Conservation (phyloP, 2,329 filamentous ascomycete species). For the Gaeumannomyces tritici region DNA sequence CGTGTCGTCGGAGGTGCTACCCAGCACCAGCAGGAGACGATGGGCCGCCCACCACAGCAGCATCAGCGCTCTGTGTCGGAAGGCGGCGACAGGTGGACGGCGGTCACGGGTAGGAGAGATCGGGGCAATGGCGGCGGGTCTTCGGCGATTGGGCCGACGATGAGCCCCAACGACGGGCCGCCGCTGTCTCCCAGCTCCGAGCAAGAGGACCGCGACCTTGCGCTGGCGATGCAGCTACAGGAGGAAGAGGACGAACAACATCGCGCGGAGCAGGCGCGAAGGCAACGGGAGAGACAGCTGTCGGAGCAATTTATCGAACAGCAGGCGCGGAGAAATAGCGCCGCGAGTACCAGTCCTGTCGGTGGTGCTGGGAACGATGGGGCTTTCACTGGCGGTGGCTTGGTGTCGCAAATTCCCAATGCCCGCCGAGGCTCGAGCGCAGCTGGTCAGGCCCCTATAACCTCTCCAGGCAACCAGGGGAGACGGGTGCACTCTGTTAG, state of each 20-base stretch:
- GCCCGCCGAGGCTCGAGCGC: neutral
- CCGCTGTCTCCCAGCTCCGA: constrained; percentile 35
- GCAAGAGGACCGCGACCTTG: constrained; percentile 79
- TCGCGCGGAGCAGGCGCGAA: constrained; percentile 48
- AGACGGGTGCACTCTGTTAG: constrained; percentile 13
- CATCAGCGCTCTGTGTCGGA: constrained; percentile 9
- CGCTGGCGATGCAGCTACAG: constrained; percentile 83
- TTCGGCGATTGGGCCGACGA: constrained; percentile 6
- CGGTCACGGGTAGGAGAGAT: neutral
- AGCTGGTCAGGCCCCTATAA: neutral
- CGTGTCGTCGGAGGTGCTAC: constrained; percentile 60
- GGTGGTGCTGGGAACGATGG: neutral
- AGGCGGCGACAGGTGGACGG: constrained; percentile 1
- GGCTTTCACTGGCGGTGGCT: neutral
- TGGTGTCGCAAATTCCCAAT: constrained; percentile 8
- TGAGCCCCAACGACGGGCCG: constrained; percentile 12
- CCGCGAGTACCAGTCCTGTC: neutral
- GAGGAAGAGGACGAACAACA: constrained; percentile 85
- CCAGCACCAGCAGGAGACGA: constrained; percentile 7
- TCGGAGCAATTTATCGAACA: constrained; percentile 64
- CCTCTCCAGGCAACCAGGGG: constrained; percentile 24
- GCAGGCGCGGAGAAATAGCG: constrained; percentile 31
- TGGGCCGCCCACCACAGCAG: neutral
- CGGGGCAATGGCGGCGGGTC: constrained; percentile 12
- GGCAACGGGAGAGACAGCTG: constrained; percentile 55